Evolutionary conservation across 1,284 basidiomycete genomes (phyloP), one percentile per base, ranked within the genome.

Genomic region (Malassezia globosa): DNA sequence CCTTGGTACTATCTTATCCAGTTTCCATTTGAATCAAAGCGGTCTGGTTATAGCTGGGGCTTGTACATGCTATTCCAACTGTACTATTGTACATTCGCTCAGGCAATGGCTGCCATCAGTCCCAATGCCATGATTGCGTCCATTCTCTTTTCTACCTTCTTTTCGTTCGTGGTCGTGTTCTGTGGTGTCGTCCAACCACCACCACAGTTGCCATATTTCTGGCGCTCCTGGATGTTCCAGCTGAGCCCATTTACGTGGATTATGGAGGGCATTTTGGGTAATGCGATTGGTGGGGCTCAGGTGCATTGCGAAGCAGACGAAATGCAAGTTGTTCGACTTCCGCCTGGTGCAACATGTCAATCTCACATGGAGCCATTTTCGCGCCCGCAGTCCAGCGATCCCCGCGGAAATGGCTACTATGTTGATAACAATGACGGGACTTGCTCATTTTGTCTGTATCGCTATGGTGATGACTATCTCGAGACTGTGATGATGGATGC

Each of bases 401-500:
- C 27, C 3, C n/a, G 14, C 8, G 24, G 34, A 7, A 55, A 55
- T 24, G 64, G 61, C 11, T 63, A 66, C 54, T 65, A 54, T 42
- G 27, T 42, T 37, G 39, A 51, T 13, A 37, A 46, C 3, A 10
- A 50, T 16, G 37, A 63, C 48, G 57, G 59, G 3, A 81, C 80
- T 6, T 67, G 64, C 46, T 31, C 45, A 10, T 64, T 59, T 52
- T 73, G 85, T 51, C 71, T 60, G 4, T 58, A 63, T 14, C 80
- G 82, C 71, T 77, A 78, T 46, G 80, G 82, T 54, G 74, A 68
- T 55, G 82, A 80, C 54, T 60, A 59, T 23, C 64, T 81, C 51
- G 16, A 42, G 3, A 42, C 47, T 5, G 54, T 62, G 37, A 16
- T 25, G 21, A 43, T 67, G 25, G 27, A 42, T 27, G 56, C 58